Conservation (phyloP, 2,329 filamentous ascomycete species). For the Penicillium frequentans region DNA sequence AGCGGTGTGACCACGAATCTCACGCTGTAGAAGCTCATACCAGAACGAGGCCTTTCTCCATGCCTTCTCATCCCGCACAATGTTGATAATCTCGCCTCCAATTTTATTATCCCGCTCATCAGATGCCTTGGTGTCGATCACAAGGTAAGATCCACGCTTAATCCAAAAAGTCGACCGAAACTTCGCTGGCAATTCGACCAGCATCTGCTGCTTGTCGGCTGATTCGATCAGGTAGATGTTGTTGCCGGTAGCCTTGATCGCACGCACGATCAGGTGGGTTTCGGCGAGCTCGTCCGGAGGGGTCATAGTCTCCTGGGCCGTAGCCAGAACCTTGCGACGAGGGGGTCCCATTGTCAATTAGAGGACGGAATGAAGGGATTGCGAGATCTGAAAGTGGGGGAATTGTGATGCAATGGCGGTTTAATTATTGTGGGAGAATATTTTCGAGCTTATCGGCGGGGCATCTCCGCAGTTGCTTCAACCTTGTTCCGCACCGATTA, state of each 20-base stretch:
- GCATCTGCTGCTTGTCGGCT: constrained; percentile 63
- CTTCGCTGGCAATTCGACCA: constrained; percentile 78
- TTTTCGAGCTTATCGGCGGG: constrained; percentile 23
- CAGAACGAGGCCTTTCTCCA: constrained; percentile 92
- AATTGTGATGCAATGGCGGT: neutral
- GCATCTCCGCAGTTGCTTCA: constrained; percentile 4
- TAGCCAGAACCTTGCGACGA: constrained; percentile 75
- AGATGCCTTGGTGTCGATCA: constrained; percentile 70
- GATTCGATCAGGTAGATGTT: constrained; percentile 80
- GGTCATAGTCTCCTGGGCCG: constrained; percentile 69
- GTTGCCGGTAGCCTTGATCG: constrained; percentile 82
- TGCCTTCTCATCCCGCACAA: constrained; percentile 84
- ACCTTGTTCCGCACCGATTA: constrained; percentile 6
- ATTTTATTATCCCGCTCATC: constrained; percentile 73
- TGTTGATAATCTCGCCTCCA: constrained; percentile 85
- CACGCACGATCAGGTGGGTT: constrained; percentile 68
- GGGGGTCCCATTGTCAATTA: constrained; percentile 64
- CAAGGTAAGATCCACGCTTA: constrained; percentile 81
- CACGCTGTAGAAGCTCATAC: constrained; percentile 48
- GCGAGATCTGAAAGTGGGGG: neutral
- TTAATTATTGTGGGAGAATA: constrained; percentile 7
- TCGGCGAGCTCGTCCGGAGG: constrained; percentile 55
- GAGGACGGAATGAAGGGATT: neutral
- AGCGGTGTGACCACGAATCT: neutral
- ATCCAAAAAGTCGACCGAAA: constrained; percentile 96